A percentile compares a stretch with the other conserved stretches of the same genome.
Conservation (phyloP, 768 basidiomycete species). For the Amanita phalloides region DNA sequence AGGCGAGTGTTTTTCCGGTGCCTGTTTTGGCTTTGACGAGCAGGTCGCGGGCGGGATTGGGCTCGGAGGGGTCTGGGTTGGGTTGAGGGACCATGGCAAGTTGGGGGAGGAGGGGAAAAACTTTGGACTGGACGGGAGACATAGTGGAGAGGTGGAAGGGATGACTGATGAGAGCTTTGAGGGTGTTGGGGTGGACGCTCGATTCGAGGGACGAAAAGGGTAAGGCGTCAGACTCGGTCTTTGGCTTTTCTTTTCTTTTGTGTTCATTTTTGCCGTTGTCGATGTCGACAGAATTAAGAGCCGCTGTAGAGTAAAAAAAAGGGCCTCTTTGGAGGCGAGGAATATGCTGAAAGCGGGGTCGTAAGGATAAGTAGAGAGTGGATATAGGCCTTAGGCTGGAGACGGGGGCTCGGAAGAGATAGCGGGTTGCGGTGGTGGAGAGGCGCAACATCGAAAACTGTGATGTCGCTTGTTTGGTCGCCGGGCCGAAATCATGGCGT, state of each 20-base stretch:
- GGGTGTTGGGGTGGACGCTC: constrained; percentile 26
- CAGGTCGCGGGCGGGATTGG: constrained; percentile 44
- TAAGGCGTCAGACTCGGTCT: not conserved
- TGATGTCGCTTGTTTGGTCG: not conserved
- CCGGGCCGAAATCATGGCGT: too few relatives aligned
- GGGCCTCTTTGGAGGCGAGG: not conserved
- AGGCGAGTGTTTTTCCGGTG: constrained; percentile 83
- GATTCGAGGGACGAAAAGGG: constrained; percentile 28
- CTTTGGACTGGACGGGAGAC: constrained; percentile 76
- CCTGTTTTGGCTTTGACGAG: constrained; percentile 85
- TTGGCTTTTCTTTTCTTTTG: not conserved
- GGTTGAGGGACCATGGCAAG: constrained; percentile 39
- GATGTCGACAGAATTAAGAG: not conserved
- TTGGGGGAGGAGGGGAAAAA: constrained; percentile 65
- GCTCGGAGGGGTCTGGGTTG: constrained; percentile 9
- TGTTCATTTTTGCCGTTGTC: too few relatives aligned
- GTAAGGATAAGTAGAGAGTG: not conserved
- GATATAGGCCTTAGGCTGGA: not conserved
- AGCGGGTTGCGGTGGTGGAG: not conserved
- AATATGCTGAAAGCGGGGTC: not conserved
- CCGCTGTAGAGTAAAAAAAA: not conserved
- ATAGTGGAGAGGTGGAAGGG: constrained; percentile 65
- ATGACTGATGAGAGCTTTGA: constrained; percentile 47
- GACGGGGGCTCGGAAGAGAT: not conserved
- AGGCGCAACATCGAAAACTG: not conserved